Evolutionary conservation across 257 asterid genomes (phyloP).

Genomic region (Scutellaria minor): DNA sequence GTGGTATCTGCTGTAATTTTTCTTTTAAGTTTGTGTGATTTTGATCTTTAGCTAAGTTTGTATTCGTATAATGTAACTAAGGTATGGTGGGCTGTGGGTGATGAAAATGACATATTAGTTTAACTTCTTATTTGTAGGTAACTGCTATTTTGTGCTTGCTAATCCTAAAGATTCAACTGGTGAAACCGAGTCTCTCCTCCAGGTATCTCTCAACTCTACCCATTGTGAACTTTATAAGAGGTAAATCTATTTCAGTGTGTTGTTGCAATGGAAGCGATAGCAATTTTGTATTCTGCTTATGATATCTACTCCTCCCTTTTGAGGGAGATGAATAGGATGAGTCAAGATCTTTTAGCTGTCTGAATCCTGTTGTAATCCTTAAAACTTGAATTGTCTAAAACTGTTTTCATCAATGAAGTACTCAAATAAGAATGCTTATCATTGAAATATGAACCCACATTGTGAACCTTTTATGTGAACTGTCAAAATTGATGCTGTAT

Average conservation of each 20-base stretch:
- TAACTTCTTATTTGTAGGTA: constrained; percentile 44
- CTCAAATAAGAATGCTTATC: neutral
- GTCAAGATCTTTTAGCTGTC: too few species aligned
- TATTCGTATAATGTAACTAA: neutral
- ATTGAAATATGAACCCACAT: neutral
- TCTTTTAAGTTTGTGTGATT: constrained; percentile 1
- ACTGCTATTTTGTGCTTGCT: constrained; percentile 62
- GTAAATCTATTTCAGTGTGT: neutral
- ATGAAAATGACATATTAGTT: constrained; percentile 19
- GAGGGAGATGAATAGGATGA: neutral
- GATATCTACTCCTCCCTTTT: neutral
- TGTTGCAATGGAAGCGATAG: neutral
- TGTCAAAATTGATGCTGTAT: constrained; percentile 10
- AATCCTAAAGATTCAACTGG: constrained; percentile 71
- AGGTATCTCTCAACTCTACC: constrained; percentile 50
- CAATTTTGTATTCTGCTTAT: neutral
- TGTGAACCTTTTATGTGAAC: neutral
- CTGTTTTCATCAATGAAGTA: neutral
- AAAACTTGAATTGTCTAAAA: neutral
- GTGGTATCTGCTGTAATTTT: constrained; percentile 44
- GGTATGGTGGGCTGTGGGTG: neutral
- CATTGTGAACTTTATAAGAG: neutral
- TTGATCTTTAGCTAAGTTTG: neutral
- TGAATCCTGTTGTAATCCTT: too few species aligned
- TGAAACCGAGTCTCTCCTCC: constrained; percentile 58